A percentile compares a stretch with the other conserved stretches of the same genome.
Conservation (phyloP, 345 rosid species). For the Isatis tinctoria region DNA sequence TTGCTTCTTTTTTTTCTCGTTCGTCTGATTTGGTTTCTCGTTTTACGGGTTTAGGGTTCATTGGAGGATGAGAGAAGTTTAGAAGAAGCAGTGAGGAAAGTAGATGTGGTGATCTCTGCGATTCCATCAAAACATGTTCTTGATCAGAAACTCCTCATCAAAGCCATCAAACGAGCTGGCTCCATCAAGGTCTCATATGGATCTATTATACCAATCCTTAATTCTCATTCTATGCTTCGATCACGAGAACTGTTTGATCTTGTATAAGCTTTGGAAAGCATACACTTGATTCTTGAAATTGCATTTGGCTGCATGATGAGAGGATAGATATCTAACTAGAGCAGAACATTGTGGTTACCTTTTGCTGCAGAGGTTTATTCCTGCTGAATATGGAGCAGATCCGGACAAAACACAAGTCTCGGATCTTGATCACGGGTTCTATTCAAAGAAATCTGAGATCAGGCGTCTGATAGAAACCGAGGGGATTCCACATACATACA, state of each 20-base stretch:
- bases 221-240: not conserved
- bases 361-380: slow-evolving; percentile 73
- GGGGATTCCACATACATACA: slow-evolving; percentile 61
- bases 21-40: not conserved
- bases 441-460: slow-evolving; percentile 56
- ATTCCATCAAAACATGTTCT: slow-evolving; percentile 63
- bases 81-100: slow-evolving; percentile 59
- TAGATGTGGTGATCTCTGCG: slow-evolving; percentile 74
- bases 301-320: not conserved
- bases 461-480: slow-evolving; percentile 59
- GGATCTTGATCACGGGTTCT: slow-evolving; percentile 56
- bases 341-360: not conserved
- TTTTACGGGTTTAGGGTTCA: slow-evolving; percentile 48
- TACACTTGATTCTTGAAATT: not conserved
- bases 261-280: not conserved
- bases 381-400: slow-evolving; percentile 81
- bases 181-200: slow-evolving; percentile 43
- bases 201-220: not conserved
- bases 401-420: slow-evolving; percentile 60
- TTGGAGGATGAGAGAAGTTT: slow-evolving; percentile 62
- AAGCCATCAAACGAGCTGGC: slow-evolving; percentile 51
- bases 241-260: not conserved
- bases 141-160: slow-evolving; percentile 62
- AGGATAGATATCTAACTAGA: not conserved
- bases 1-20: not conserved